Base-by-base conservation (phyloP, 2,329 filamentous ascomycete species). In the Juglanconis sp. region DNA sequence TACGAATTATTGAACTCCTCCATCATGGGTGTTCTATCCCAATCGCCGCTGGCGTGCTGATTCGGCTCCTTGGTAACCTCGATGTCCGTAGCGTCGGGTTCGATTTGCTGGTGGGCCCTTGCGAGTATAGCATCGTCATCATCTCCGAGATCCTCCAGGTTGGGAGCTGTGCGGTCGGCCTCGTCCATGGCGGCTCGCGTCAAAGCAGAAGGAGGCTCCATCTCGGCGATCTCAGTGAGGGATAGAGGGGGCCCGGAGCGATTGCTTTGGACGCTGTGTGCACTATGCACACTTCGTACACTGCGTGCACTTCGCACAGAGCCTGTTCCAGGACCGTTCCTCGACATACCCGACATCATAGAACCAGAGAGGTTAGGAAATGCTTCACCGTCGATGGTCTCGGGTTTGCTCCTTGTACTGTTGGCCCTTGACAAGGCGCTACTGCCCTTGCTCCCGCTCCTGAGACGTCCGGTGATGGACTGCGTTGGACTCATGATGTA, bases 401-500 rank as follows among this genome's bases (percentile, higher is more conserved):
- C 76, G 47, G 77, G 77, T n/a, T 76, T 62, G 34, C 56, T 62
- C 42, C 68, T 64, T 36, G 60, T 56, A 24, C 53, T 63, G 69
- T 58, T 77, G 66, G 42, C 59, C 38, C 62, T 59, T 17, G 62
- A 64, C 46, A 64, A 50, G 30, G 60, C 44, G 31, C 62, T 59
- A 54, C 80, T 81, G 52, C 76, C 75, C 66, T 80, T 81, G 62
- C 84, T 87, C 34, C 76, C 79, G n/a, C 83, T 84, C 56, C 82
- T 79, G 46, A 82, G 74, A 32, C 80, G 78, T 64, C 78, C 80
- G 4, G 83, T 85, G 36, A 89, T 72, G 3, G 88, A 89, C 40
- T 85, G 80, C 48, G 78, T 82, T 0, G 88, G 87, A 47, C 87
- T 90, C 74, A 88, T 86, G 64, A 91, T 76, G 72, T 84, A 90